These are phyloP conservation scores for Ephemerocybe angulata DNA, from an alignment of 768 basidiomycete species.

Conservation along the genomic window DNA sequence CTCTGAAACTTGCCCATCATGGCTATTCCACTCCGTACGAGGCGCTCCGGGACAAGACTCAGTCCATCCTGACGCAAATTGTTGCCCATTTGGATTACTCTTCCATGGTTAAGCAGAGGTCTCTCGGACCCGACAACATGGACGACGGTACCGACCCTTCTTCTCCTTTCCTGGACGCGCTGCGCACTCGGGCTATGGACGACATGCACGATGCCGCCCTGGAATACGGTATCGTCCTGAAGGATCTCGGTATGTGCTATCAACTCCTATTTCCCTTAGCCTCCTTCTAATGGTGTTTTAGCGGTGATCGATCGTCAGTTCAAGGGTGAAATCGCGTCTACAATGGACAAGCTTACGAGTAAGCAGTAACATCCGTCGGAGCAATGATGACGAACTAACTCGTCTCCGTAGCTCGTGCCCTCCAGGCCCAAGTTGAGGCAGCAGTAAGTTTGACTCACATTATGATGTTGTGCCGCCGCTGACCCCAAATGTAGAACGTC, in stretches of 20 bases:
- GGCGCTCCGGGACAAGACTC: slow-evolving; percentile 75
- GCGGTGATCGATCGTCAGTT: slow-evolving; percentile 87
- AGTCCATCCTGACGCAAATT: slow-evolving; percentile 83
- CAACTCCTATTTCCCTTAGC: not conserved
- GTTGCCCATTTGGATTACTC: slow-evolving; percentile 67
- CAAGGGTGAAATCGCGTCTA: slow-evolving; percentile 82
- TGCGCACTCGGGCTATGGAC: slow-evolving; percentile 82
- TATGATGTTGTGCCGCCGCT: not conserved
- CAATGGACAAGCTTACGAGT: slow-evolving; percentile 79
- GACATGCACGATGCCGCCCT: slow-evolving; percentile 78
- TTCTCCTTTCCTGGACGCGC: slow-evolving; percentile 77
- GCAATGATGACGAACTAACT: slow-evolving; percentile 7
- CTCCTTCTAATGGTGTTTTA: slow-evolving; percentile 19
- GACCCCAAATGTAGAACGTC: slow-evolving; percentile 51
- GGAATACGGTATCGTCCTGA: slow-evolving; percentile 80
- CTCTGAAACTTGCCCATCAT: slow-evolving; percentile 69
- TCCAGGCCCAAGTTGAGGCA: slow-evolving; percentile 86
- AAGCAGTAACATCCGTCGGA: slow-evolving; percentile 1
- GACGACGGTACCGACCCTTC: slow-evolving; percentile 68
- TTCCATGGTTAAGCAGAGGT: slow-evolving; percentile 68
- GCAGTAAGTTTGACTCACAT: slow-evolving; percentile 44
- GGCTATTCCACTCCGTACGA: slow-evolving; percentile 84
- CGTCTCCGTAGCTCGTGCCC: slow-evolving; percentile 51
- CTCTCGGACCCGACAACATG: slow-evolving; percentile 70
- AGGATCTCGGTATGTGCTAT: slow-evolving; percentile 60